phyloP scores from a whole-genome alignment of 495 filamentous ascomycete species.

The Echria macrotheca region DNA sequence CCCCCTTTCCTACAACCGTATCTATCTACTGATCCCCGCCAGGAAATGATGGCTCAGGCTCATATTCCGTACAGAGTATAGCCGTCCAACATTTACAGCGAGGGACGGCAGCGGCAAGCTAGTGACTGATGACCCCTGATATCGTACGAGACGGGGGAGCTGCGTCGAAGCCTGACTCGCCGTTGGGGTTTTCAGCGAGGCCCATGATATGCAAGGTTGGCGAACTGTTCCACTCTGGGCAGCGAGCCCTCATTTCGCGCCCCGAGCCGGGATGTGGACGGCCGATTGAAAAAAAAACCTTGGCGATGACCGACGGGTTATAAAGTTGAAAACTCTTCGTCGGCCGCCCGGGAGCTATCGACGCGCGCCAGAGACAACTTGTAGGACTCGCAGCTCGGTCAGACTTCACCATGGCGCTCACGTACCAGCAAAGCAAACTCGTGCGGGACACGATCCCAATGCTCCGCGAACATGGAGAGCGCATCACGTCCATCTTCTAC shows the following conservation, averaged over 20 bases:
- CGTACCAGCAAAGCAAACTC: conserved; percentile 35
- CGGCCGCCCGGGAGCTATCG: too few species aligned
- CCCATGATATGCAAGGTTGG: conserved; percentile 1
- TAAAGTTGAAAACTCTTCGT: too few species aligned
- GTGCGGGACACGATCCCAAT: conserved; percentile 43
- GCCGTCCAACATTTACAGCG: too few species aligned
- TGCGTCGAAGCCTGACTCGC: conserved; percentile 9
- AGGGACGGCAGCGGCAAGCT: not conserved
- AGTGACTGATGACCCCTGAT: not conserved
- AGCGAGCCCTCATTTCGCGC: conserved; percentile 2
- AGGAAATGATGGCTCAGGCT: too few species aligned
- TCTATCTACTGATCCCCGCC: too few species aligned
- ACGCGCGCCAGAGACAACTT: too few species aligned
- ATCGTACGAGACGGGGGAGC: conserved; percentile 13
- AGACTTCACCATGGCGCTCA: conserved; percentile 39
- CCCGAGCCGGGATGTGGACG: conserved; percentile 1
- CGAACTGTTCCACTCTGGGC: conserved; percentile 1
- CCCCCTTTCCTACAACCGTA: too few species aligned
- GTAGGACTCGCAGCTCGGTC: too few species aligned
- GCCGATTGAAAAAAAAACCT: too few species aligned
- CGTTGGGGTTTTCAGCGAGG: not conserved
- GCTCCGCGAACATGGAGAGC: conserved; percentile 57
- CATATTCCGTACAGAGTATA: too few species aligned
- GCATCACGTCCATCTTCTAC: conserved; percentile 65
- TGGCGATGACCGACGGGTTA: too few species aligned